A percentile compares a stretch with the other conserved stretches of the same genome.
These are phyloP conservation scores for Chytriomyces hyalinus DNA, from an alignment of 192 early-diverging fungal species.

Conservation along the genomic window DNA sequence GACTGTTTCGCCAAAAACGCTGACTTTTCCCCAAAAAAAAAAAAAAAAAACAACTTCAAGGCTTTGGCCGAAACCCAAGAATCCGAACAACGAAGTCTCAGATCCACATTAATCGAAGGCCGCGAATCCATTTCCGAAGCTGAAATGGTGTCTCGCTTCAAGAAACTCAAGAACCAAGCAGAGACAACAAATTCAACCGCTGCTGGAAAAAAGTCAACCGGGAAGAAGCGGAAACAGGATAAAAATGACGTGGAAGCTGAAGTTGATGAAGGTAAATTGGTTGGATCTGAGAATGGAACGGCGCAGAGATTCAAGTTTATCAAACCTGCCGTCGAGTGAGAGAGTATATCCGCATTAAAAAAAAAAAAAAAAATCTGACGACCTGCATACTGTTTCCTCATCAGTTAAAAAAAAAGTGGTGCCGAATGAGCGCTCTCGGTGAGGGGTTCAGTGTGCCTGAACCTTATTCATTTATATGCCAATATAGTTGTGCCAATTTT, in stretches of 20 bases:
- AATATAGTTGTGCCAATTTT: too few relatives aligned
- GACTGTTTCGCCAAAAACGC: neutral
- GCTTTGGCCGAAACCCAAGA: constrained; percentile 6
- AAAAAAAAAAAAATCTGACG: too few relatives aligned
- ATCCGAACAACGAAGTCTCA: neutral
- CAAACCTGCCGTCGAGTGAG: constrained; percentile 1
- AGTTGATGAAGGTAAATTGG: neutral
- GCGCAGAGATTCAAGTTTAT: constrained; percentile 18
- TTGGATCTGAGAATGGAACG: neutral
- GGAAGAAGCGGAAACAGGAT: neutral
- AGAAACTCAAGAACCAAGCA: neutral
- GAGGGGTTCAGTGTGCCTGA: too few relatives aligned
- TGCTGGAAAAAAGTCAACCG: neutral
- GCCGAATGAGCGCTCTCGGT: too few relatives aligned
- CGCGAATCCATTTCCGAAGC: constrained; percentile 4
- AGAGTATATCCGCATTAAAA: too few relatives aligned
- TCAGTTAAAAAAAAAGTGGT: too few relatives aligned
- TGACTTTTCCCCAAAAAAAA: neutral
- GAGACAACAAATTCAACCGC: neutral
- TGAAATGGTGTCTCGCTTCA: constrained; percentile 8
- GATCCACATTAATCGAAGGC: neutral
- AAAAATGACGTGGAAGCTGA: neutral
- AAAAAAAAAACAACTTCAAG: neutral
- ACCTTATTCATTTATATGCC: too few relatives aligned
- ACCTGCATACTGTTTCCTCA: too few relatives aligned